Base-by-base conservation (phyloP, 2,329 filamentous ascomycete genomes). In the Calonectria honghensis region DNA sequence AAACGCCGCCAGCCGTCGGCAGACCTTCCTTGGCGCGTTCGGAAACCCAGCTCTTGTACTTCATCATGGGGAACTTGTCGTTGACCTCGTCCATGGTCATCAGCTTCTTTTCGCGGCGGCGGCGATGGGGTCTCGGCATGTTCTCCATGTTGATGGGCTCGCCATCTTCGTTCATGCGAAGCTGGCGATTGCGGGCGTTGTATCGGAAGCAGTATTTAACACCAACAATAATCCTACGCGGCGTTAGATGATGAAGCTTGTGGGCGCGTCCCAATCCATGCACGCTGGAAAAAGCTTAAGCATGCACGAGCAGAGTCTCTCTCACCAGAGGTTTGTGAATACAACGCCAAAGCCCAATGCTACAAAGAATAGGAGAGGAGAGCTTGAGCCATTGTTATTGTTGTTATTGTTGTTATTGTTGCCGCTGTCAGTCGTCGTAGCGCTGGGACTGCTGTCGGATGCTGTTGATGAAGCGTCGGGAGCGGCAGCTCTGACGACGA, bases 61-160 rank as follows among this genome's bases (percentile, higher is more conserved):
- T 98, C 80, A 93, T 93, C 87, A 98, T 92, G 0, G 97, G 96
- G 81, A 99, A 99, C 80, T 97, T 95, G 79, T 97, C 96, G 83
- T 99, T 98, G 76, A 99, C 97, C 86, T 99, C 97, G 76, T 99
- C 97, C 93, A 98, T 98, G 2, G 94, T 95, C 97, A 99, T 98
- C 79, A 99, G 86, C 85, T 98, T 99, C 92, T 99, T 99, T 86
- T 99, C 97, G 74, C 96, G 92, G 78, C 96, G 92, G 81, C 96
- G 91, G 72, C 97, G 92, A 84, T 97, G 96, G 66, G 95, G 94
- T 74, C 95, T 86, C 73, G 95, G 95, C 91, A 98, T 96, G 72
- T 93, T 91, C 73, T 96, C 91, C 77, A 99, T 88, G 76, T 96
- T 96, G 82, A 99, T 97, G 20, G 94, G 95, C 76, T 98, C 96